phyloP scores from a whole-genome alignment of 768 basidiomycete species.

The Suillus placidus region DNA sequence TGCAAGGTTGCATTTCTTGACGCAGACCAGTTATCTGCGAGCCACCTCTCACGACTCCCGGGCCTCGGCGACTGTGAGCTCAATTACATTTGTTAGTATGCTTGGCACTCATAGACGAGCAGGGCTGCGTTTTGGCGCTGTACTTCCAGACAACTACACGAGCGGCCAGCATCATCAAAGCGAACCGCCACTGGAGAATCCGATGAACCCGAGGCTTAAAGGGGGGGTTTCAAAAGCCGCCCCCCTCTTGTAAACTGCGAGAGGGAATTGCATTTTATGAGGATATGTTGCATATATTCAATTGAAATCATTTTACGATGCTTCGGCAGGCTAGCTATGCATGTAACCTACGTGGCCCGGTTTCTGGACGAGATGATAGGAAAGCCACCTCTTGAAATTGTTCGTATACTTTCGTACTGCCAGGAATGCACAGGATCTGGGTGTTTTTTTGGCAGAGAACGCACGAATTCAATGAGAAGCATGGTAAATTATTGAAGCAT shows the following conservation, averaged over 20 bases:
- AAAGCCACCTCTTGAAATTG: not conserved
- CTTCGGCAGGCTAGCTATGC: too few species aligned
- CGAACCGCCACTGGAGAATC: conserved; percentile 38
- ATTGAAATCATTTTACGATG: too few species aligned
- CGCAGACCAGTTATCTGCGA: conserved; percentile 78
- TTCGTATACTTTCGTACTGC: too few species aligned
- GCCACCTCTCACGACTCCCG: conserved; percentile 73
- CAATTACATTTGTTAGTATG: conserved; percentile 60
- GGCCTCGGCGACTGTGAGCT: conserved; percentile 71
- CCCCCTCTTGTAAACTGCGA: conserved; percentile 48
- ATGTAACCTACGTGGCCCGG: not conserved
- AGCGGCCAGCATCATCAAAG: conserved; percentile 13
- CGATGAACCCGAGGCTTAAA: conserved; percentile 24
- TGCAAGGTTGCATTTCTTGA: conserved; percentile 90
- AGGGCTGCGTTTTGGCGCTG: conserved; percentile 70
- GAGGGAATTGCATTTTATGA: not conserved
- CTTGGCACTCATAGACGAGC: conserved; percentile 71
- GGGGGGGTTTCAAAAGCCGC: conserved; percentile 49
- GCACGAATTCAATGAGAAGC: not conserved
- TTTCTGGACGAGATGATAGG: not conserved
- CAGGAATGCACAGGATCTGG: too few species aligned
- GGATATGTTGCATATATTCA: not conserved
- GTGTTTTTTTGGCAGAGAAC: too few species aligned
- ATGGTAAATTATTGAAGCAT: not conserved
- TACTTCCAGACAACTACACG: conserved; percentile 47